Base-by-base conservation (phyloP, 768 basidiomycete genomes). In the Trametes punicea region DNA sequence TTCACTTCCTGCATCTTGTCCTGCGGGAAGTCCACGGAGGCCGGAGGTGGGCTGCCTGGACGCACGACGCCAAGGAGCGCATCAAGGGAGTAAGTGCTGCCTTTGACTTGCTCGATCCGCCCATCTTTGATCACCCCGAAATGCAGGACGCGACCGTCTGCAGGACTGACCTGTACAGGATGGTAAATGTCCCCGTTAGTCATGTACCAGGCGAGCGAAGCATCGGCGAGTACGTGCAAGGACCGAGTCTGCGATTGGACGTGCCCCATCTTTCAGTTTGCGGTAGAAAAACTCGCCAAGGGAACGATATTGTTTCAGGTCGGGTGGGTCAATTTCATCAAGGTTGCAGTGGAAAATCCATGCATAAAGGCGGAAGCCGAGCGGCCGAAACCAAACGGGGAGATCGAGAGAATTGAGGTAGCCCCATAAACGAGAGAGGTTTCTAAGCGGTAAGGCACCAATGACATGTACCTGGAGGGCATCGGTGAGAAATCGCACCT, bases 251-350 rank as follows among this genome's bases (percentile, higher is more conserved):
- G 83, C 91, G 18, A 96, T 85, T 4, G 93, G 93, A 20, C 97
- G 80, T 30, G 71, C 83, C 36, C 93, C 97, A 21, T 80, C 77
- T 69, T 89, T 92, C 56, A 99, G 78, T 61, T 81, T 82, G 29
- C 97, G 79, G 70, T 97, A 95, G 75, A 99, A 98, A 74, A 99
- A 99, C 20, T 88, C 92, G 31, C 95, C 95, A n/a, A 99, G 78
- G 69, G 85, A 88, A 0, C 79, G 79, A 69, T 98, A 99, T 51
- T 79, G 68, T n/a, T 69, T 80, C 56, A 99, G 76, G 74, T 97
- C 91, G 11, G 75, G 67, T 1, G 79, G 82, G 33, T 93, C 93
- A 11, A 93, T 86, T 70, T 99, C 97, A 56, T 91, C 84, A 57
- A 99, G 78, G 76, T 98, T 88, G 76, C 94, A 97, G 23, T 92